Percentiles rank a stretch among this genome's conserved stretches.
Evolutionary conservation across 2,329 filamentous ascomycete species (phyloP).

Genomic region (Aspergillus ochraceoroseus): DNA sequence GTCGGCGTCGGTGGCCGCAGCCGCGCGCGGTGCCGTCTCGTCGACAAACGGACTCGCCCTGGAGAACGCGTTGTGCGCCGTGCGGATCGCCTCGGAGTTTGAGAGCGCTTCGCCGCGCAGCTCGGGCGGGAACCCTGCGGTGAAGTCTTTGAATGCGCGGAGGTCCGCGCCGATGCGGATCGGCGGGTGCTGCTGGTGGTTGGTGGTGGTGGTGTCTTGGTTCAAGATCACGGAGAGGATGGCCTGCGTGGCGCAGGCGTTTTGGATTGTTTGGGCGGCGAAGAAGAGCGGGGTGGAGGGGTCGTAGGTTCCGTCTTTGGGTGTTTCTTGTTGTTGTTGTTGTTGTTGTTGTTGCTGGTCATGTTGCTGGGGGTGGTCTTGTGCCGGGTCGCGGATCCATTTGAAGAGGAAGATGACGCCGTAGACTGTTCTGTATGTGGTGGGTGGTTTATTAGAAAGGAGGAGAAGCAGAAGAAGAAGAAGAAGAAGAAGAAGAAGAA

Average conservation of each 20-base stretch:
- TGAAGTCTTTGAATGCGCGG: constrained; percentile 79
- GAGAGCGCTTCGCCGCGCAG: constrained; percentile 65
- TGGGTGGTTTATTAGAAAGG: constrained; percentile 2
- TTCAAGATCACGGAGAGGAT: constrained; percentile 89
- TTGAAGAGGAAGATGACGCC: constrained; percentile 99
- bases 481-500: too few relatives aligned
- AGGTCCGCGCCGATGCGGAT: constrained; percentile 70
- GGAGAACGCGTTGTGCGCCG: constrained; percentile 86
- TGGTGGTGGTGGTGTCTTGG: constrained; percentile 50
- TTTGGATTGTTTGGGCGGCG: constrained; percentile 94
- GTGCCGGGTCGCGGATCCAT: constrained; percentile 51
- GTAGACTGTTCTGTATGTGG: constrained; percentile 64
- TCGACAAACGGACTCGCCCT: constrained; percentile 85
- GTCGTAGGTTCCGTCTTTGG: constrained; percentile 75
- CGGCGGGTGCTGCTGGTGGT: constrained; percentile 17
- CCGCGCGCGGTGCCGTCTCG: constrained; percentile 70
- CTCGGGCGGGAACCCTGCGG: constrained; percentile 73
- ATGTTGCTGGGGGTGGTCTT: too few relatives aligned
- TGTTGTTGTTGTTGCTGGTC: constrained; percentile 55
- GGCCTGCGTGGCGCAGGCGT: constrained; percentile 95
- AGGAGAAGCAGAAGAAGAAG: too few relatives aligned
- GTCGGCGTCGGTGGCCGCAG: constrained; percentile 70
- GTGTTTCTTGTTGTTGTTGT: constrained; percentile 54
- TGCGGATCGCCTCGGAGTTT: constrained; percentile 66
- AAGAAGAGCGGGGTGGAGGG: constrained; percentile 81